Base-by-base conservation (phyloP, 2,329 filamentous ascomycete species). In the Claviceps spartinae region DNA sequence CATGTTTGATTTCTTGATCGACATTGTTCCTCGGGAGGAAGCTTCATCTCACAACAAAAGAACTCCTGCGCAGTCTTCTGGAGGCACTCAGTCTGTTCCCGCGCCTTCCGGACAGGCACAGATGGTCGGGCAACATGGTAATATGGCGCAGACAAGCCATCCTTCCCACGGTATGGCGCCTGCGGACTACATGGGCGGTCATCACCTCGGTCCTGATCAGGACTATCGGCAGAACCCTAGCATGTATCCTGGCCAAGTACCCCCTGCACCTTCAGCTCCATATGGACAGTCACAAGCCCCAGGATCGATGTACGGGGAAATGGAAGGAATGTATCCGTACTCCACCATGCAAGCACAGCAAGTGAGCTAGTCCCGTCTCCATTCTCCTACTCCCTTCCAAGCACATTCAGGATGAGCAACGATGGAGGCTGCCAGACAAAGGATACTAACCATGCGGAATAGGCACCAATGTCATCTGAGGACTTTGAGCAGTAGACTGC, bases 1-100 rank as follows among this genome's bases (percentile, higher is more conserved):
- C 72, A 98, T 98, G 93, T 98, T 98, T 68, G 93, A 98, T 72
- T 98, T 98, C 71, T 76, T 98, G 54, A 98, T 98, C 66, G 93
- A 98, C 65, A 98, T 98, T 56, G 93, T 98, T 5, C 93, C 93
- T 3, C 84, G 93, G 50, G 93, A 98, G 67, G 93, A 98, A 68
- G 89, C 91, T 38, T 79, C 86, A 9, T 82, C 85, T 22, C 88
- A 90, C 65, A 81, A 89, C 42, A 96, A 95, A 72, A 78, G 90
- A 57, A 76, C 82, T 44, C 72, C 75, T 44, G 73, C 77, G 7
- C 75, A 81, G 56, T 67, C 75, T 38, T 67, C 62, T 26, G 59
- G 67, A 37, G 63, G 68, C 18, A 61, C 67, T 14, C 71, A 71
- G 51, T 63, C 72, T 61, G 67, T 75, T 56, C 61, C 77, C 64